Percentiles rank a stretch among this genome's conserved stretches.
phyloP scores from a whole-genome alignment of 2,329 filamentous ascomycete species.

The Alternaria longipes region DNA sequence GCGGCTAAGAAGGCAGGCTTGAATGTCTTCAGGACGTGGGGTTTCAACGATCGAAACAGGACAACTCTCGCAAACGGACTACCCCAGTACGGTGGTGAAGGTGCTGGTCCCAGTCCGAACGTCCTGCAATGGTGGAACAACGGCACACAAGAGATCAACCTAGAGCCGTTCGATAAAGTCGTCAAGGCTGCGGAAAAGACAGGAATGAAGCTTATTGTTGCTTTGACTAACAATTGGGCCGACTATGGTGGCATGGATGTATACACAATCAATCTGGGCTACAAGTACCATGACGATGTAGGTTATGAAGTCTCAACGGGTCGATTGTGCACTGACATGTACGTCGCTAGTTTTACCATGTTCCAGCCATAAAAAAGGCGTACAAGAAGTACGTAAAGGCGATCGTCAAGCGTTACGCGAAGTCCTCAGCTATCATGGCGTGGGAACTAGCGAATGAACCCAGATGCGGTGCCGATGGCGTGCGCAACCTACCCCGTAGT shows the following conservation, averaged over 20 bases:
- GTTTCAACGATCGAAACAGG: conserved; percentile 66
- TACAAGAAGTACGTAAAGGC: conserved; percentile 61
- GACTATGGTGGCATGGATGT: conserved; percentile 69
- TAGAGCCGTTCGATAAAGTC: conserved; percentile 61
- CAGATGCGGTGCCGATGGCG: conserved; percentile 39
- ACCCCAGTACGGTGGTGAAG: conserved; percentile 63
- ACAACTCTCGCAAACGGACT: conserved; percentile 58
- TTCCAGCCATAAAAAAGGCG: conserved; percentile 61
- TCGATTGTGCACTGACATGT: background rate
- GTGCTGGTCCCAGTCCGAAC: conserved; percentile 56
- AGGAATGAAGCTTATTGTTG: conserved; percentile 63
- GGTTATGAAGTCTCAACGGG: background rate
- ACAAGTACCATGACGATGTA: conserved; percentile 62
- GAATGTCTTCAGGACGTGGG: conserved; percentile 66
- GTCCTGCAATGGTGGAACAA: conserved; percentile 57
- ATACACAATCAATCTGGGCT: conserved; percentile 65
- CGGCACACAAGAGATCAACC: conserved; percentile 55
- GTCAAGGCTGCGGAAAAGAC: conserved; percentile 60
- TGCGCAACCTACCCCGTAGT: conserved; percentile 41
- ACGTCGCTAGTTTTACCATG: conserved; percentile 44
- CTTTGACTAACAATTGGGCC: conserved; percentile 67
- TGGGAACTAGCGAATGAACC: conserved; percentile 65
- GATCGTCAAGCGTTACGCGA: conserved; percentile 60
- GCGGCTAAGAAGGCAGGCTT: conserved; percentile 61
- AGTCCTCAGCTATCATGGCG: conserved; percentile 61